phyloP scores from a whole-genome alignment of 2,329 filamentous ascomycete genomes.

The Penicillium sp. region DNA sequence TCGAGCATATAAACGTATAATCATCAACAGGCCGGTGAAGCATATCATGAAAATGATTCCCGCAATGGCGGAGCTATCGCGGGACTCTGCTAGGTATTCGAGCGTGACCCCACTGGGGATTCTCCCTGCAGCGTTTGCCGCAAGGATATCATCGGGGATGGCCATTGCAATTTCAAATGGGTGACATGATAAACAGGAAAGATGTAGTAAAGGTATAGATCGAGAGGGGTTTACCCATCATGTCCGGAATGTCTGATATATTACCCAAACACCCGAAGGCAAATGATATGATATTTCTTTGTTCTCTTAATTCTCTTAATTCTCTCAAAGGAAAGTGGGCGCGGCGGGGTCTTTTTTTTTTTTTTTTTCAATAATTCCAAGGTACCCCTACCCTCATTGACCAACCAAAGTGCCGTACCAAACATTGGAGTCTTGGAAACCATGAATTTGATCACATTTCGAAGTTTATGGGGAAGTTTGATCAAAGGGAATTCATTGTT shows the following conservation, averaged over 20 bases:
- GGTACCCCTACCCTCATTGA: not conserved
- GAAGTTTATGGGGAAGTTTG: not conserved
- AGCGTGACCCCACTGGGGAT: slow-evolving; percentile 28
- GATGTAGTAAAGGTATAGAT: not conserved
- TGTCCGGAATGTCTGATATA: too few species aligned
- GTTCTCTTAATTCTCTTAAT: not conserved
- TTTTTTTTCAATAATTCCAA: slow-evolving; percentile 3
- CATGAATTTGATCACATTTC: too few species aligned
- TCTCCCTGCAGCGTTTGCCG: slow-evolving; percentile 28
- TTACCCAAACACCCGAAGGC: too few species aligned
- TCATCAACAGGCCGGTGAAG: slow-evolving; percentile 35
- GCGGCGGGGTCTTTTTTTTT: too few species aligned
- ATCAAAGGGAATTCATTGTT: not conserved
- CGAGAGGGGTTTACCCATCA: not conserved
- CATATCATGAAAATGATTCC: slow-evolving; percentile 33
- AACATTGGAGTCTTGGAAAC: too few species aligned
- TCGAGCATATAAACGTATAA: slow-evolving; percentile 50
- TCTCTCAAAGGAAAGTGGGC: slow-evolving; percentile 7
- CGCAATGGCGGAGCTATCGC: slow-evolving; percentile 28
- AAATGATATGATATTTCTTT: too few species aligned
- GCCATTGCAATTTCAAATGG: slow-evolving; percentile 19
- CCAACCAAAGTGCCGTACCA: slow-evolving; percentile 11
- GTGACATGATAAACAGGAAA: slow-evolving; percentile 4
- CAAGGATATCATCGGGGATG: slow-evolving; percentile 30
- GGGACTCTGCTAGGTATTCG: slow-evolving; percentile 30